These are phyloP conservation scores for Torulaspora gathmanii DNA, from an alignment of 805 yeast genomes.

Conservation along the genomic window DNA sequence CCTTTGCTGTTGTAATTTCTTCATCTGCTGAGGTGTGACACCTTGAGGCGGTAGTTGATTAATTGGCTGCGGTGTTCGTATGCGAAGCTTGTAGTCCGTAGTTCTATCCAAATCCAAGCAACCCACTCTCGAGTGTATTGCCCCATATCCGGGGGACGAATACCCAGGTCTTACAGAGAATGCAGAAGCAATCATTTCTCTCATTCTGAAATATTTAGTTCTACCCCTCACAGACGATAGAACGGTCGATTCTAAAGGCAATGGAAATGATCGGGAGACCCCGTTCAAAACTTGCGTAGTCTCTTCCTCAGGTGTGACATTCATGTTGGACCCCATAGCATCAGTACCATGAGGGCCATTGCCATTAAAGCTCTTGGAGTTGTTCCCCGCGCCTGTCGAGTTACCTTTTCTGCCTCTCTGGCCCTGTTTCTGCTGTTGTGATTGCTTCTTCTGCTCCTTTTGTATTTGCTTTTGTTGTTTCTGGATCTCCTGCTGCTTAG, in stretches of 20 bases:
- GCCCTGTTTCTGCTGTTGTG: slow-evolving; percentile 36
- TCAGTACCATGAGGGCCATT: slow-evolving; percentile 4
- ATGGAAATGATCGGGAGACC: slow-evolving; percentile 69
- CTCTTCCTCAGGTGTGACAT: slow-evolving; percentile 84
- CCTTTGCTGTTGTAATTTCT: slow-evolving; percentile 26
- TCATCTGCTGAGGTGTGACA: slow-evolving; percentile 26
- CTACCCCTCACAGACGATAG: slow-evolving; percentile 66
- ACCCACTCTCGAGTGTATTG: slow-evolving; percentile 56
- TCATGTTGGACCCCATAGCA: slow-evolving; percentile 15
- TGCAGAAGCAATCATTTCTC: slow-evolving; percentile 92
- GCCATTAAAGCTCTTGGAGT: slow-evolving; percentile 5
- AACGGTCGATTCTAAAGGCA: slow-evolving; percentile 76
- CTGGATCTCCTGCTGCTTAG: slow-evolving; percentile 52
- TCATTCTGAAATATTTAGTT: slow-evolving; percentile 72
- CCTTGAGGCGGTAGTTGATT: slow-evolving; percentile 22
- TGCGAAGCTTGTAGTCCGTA: slow-evolving; percentile 54
- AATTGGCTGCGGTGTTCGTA: slow-evolving; percentile 45
- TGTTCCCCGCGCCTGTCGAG: slow-evolving; percentile 7
- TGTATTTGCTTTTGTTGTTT: slow-evolving; percentile 30
- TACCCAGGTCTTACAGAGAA: slow-evolving; percentile 33
- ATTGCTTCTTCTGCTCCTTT: slow-evolving; percentile 28
- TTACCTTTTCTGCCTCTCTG: slow-evolving; percentile 21
- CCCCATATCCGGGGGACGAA: slow-evolving; percentile 56
- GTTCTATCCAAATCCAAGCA: slow-evolving; percentile 71
- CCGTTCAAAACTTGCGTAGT: slow-evolving; percentile 89